Percentiles rank a stretch among this genome's conserved stretches.
Evolutionary conservation across 1,284 basidiomycete genomes (phyloP).

Genomic region (Trametes sp.): DNA sequence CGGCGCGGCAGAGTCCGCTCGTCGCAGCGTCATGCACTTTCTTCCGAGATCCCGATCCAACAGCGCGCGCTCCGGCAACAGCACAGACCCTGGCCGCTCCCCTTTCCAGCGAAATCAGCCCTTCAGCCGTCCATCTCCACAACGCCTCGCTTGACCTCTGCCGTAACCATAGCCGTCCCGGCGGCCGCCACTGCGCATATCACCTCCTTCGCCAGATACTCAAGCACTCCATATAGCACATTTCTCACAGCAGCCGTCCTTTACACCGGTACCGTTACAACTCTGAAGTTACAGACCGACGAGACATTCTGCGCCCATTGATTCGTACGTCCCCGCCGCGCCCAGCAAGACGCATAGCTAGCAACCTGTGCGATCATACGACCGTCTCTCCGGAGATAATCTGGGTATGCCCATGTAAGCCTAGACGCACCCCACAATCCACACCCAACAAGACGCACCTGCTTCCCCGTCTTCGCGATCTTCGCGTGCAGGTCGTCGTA

Average conservation of each 20-base stretch:
- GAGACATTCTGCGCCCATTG: background rate
- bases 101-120: too few species aligned
- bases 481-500: conserved; percentile 76
- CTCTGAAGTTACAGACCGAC: background rate
- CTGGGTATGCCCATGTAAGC: conserved; percentile 9
- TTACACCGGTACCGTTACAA: too few species aligned
- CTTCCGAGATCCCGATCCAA: conserved; percentile 5
- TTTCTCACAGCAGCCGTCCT: background rate
- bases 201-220: too few species aligned
- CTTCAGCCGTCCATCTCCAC: background rate
- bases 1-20: conserved; percentile 2
- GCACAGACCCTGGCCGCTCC: background rate
- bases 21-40: conserved; percentile 10
- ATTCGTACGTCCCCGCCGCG: background rate
- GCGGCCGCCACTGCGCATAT: conserved; percentile 2
- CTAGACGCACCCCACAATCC: conserved; percentile 1
- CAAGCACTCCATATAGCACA: too few species aligned
- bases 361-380: conserved; percentile 25
- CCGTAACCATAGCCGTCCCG: background rate
- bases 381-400: conserved; percentile 50
- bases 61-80: conserved; percentile 5
- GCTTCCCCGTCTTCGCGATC: conserved; percentile 91
- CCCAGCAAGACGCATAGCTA: background rate
- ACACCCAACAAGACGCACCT: conserved; percentile 49
- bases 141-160: background rate